phyloP scores from a whole-genome alignment of 768 basidiomycete genomes.

The Suillus paluster region DNA sequence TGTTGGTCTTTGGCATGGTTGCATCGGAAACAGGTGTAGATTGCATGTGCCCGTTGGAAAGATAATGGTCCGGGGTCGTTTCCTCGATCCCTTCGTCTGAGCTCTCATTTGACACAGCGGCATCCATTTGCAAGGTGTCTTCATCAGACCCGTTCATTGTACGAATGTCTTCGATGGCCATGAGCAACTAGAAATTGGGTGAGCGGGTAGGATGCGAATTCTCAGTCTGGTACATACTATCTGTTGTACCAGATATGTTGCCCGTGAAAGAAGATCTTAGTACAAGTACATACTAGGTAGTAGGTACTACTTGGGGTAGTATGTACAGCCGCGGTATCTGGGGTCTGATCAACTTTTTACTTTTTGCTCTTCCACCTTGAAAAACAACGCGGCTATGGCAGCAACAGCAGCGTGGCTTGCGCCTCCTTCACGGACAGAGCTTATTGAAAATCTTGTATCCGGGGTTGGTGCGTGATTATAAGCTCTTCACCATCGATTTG shows the following conservation, averaged over 20 bases:
- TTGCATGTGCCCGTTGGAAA: neutral
- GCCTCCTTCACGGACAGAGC: constrained; percentile 79
- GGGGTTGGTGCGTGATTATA: constrained; percentile 73
- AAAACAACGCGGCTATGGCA: constrained; percentile 27
- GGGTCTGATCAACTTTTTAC: constrained; percentile 9
- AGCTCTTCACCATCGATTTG: neutral
- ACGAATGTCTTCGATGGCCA: neutral
- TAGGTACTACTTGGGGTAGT: neutral
- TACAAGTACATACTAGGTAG: too few species aligned
- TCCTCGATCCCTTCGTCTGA: constrained; percentile 1
- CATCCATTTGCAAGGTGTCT: neutral
- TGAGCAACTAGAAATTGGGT: neutral
- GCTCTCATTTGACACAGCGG: neutral
- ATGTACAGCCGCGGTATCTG: constrained; percentile 8
- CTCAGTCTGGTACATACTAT: neutral
- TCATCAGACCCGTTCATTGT: neutral
- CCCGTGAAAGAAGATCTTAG: too few species aligned
- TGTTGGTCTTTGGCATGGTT: constrained; percentile 9
- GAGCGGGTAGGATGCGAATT: neutral
- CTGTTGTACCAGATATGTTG: neutral
- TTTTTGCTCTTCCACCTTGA: constrained; percentile 10
- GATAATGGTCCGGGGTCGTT: neutral
- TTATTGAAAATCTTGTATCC: constrained; percentile 90
- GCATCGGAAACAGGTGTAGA: neutral
- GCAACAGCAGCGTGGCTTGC: constrained; percentile 67